These are phyloP conservation scores for Spiraea crenata DNA, from an alignment of 331 rosid genomes.

Conservation along the genomic window DNA sequence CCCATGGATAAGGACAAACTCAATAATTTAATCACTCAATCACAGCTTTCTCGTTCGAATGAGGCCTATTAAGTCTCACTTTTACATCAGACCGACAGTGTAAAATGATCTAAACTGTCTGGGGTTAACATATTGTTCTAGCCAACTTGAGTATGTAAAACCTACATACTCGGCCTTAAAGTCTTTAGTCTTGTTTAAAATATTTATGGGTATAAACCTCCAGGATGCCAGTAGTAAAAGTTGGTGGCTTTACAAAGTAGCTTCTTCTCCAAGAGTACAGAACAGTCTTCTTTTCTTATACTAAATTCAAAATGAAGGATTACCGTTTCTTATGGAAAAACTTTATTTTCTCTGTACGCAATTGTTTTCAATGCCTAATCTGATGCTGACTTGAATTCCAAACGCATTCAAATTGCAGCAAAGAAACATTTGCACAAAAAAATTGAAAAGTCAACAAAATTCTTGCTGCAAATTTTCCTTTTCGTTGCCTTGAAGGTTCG, in stretches of 20 bases:
- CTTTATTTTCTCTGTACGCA: constrained; percentile 5
- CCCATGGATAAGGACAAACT: constrained; percentile 15
- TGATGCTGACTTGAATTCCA: constrained; percentile 10
- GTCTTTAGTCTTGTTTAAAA: no score
- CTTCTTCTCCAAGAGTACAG: no score
- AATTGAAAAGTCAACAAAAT: not conserved
- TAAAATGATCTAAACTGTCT: no score
- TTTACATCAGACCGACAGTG: no score
- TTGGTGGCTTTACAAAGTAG: no score
- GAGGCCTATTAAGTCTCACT: not conserved
- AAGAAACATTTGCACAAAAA: not conserved
- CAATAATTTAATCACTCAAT: not conserved
- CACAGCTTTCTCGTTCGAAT: not conserved
- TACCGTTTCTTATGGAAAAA: not conserved
- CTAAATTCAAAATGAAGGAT: not conserved
- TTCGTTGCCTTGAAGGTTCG: constrained; percentile 19
- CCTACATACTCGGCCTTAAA: no score
- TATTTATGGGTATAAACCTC: no score
- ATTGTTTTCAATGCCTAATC: not conserved
- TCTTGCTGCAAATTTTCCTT: not conserved
- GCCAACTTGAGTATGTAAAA: no score
- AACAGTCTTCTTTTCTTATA: no score
- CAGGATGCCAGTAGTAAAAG: no score
- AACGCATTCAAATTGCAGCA: not conserved
- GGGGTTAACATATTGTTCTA: no score